Evolutionary conservation across 2,329 filamentous ascomycete genomes (phyloP).

Genomic region (Stagonosporopsis vannaccii): DNA sequence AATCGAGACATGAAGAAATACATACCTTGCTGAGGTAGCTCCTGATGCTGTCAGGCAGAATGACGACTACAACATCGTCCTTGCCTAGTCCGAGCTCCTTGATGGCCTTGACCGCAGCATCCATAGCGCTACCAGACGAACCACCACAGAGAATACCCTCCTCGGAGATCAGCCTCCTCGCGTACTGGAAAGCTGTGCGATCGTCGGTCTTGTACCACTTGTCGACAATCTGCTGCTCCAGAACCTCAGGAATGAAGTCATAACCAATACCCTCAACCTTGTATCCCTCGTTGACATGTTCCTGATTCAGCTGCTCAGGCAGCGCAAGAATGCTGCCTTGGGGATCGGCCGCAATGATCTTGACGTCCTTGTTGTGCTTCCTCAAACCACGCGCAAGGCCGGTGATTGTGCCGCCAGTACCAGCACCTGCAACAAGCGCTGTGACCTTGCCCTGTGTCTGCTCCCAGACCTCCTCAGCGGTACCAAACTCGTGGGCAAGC

Average conservation of each 20-base stretch:
- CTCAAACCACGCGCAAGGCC: slow-evolving; percentile 83
- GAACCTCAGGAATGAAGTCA: slow-evolving; percentile 95
- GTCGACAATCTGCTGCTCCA: slow-evolving; percentile 81
- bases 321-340: slow-evolving; percentile 89
- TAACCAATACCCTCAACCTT: slow-evolving; percentile 99
- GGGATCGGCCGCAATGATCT: slow-evolving; percentile 91
- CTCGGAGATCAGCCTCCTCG: slow-evolving; percentile 89
- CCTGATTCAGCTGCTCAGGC: slow-evolving; percentile 79
- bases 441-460: slow-evolving; percentile 86
- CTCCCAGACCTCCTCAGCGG: slow-evolving; percentile 93
- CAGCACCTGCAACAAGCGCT: slow-evolving; percentile 87
- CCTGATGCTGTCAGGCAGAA: slow-evolving; percentile 94
- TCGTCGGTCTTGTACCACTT: slow-evolving; percentile 99
- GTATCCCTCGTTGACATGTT: slow-evolving; percentile 82
- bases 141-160: slow-evolving; percentile 94
- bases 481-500: slow-evolving; percentile 89
- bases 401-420: slow-evolving; percentile 94
- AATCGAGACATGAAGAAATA: not conserved
- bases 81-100: slow-evolving; percentile 79
- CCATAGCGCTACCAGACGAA: slow-evolving; percentile 90
- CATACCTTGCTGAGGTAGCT: slow-evolving; percentile 89
- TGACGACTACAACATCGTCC: slow-evolving; percentile 86
- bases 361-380: slow-evolving; percentile 86
- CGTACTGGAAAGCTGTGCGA: slow-evolving; percentile 85
- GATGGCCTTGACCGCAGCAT: slow-evolving; percentile 77